Conservation (phyloP, 768 basidiomycete genomes). For the Boletus pseudo-olivaceus region DNA sequence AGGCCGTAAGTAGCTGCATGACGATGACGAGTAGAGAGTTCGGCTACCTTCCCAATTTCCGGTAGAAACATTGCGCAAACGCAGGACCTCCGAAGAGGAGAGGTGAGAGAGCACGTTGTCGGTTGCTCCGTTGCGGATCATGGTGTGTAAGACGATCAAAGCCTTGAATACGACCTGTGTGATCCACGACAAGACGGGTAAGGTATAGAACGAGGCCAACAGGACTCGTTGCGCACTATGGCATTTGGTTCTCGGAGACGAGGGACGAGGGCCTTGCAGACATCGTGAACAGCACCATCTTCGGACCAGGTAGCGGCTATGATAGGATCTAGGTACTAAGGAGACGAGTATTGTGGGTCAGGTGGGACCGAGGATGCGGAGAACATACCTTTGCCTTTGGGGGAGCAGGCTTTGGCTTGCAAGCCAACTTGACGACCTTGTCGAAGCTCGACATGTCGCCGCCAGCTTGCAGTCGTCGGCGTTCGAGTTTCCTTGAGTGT, state of each 20-base stretch:
- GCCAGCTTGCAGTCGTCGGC: background rate
- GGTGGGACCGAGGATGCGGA: background rate
- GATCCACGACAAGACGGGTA: background rate
- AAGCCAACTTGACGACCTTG: conserved; percentile 93
- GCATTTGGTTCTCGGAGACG: conserved; percentile 90
- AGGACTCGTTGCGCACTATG: conserved; percentile 53
- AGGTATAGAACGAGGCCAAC: background rate
- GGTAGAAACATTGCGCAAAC: conserved; percentile 74
- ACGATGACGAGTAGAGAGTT: background rate
- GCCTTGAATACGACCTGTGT: conserved; percentile 95
- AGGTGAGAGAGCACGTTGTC: conserved; percentile 88
- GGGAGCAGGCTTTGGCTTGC: conserved; percentile 93
- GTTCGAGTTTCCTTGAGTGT: conserved; percentile 5
- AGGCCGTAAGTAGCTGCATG: background rate
- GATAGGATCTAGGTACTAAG: conserved; percentile 92
- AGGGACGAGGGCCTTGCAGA: conserved; percentile 82
- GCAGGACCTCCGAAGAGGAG: conserved; percentile 75
- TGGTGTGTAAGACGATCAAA: conserved; percentile 89
- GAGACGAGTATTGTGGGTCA: background rate
- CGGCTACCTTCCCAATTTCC: conserved; percentile 83
- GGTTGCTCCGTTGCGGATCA: conserved; percentile 96
- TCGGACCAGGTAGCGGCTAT: conserved; percentile 96
- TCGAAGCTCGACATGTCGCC: conserved; percentile 69
- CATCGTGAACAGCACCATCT: conserved; percentile 89
- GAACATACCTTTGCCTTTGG: conserved; percentile 87